Evolutionary conservation across 106 monocot species (phyloP).

Genomic region (Posidonia australis): DNA sequence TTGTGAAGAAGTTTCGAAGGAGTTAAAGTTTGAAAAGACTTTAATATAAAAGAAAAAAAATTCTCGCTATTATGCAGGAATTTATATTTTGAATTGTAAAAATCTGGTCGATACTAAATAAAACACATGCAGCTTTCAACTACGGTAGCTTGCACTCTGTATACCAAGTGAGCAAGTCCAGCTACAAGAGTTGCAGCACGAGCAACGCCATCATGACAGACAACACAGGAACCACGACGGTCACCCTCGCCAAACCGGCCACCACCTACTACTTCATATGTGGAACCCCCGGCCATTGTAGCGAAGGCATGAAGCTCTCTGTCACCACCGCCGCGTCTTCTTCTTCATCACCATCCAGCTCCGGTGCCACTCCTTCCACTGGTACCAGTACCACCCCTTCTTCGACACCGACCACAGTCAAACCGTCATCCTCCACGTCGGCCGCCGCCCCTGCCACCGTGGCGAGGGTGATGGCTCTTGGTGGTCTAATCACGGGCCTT

Average conservation of each 20-base stretch:
- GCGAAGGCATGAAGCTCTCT: constrained; percentile 10
- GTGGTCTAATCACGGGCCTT: neutral
- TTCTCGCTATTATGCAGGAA: too few relatives aligned
- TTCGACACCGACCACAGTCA: neutral
- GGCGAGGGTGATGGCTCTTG: neutral
- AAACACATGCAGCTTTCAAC: constrained; percentile 4
- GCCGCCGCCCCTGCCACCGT: neutral
- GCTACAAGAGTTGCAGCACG: constrained; percentile 11
- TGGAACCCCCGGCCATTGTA: constrained; percentile 9
- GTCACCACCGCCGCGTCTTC: constrained; percentile 3
- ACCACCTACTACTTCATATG: constrained; percentile 17
- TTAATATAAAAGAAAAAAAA: neutral
- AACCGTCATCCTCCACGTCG: neutral
- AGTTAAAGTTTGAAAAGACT: too few relatives aligned
- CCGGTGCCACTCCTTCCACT: neutral
- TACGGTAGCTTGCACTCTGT: constrained; percentile 8
- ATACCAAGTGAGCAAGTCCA: constrained; percentile 7
- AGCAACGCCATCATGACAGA: constrained; percentile 4
- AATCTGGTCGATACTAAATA: neutral
- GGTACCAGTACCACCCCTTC: neutral
- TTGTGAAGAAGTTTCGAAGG: too few relatives aligned
- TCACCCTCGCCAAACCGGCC: constrained; percentile 2
- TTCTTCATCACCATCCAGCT: neutral
- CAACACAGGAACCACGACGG: constrained; percentile 2
- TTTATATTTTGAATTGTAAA: too few relatives aligned